These are phyloP conservation scores for Citrus reticulata DNA, from an alignment of 345 rosid genomes.

Conservation along the genomic window DNA sequence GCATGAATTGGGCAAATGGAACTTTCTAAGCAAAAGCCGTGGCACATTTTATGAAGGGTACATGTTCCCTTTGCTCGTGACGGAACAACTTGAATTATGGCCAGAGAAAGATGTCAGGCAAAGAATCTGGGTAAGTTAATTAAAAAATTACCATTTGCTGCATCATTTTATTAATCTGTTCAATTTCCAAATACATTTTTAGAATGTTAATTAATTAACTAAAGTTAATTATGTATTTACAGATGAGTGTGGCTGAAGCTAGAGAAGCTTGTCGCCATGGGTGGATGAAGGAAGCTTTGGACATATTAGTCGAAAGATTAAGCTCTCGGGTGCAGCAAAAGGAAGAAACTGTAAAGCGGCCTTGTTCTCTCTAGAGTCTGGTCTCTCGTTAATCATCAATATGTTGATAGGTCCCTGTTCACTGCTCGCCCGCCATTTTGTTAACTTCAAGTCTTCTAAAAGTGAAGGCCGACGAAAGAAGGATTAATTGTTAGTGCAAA, in stretches of 20 bases:
- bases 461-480: neutral
- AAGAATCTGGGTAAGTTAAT: slow-evolving; percentile 60
- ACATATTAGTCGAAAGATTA: slow-evolving; percentile 49
- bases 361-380: neutral
- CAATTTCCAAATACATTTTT: too few species aligned
- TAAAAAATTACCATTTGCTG: neutral
- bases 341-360: neutral
- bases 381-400: neutral
- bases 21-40: slow-evolving; percentile 67
- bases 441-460: neutral
- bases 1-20: slow-evolving; percentile 77
- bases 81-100: slow-evolving; percentile 74
- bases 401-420: neutral
- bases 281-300: slow-evolving; percentile 97
- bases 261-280: slow-evolving; percentile 76
- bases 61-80: slow-evolving; percentile 87
- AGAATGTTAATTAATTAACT: too few species aligned
- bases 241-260: slow-evolving; percentile 69
- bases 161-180: neutral
- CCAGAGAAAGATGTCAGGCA: slow-evolving; percentile 65
- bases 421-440: neutral
- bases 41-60: slow-evolving; percentile 80
- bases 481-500: neutral
- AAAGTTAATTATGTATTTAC: neutral
- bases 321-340: slow-evolving; percentile 20